phyloP scores from a whole-genome alignment of 2,329 filamentous ascomycete genomes.

The Cladosporium sp. region DNA sequence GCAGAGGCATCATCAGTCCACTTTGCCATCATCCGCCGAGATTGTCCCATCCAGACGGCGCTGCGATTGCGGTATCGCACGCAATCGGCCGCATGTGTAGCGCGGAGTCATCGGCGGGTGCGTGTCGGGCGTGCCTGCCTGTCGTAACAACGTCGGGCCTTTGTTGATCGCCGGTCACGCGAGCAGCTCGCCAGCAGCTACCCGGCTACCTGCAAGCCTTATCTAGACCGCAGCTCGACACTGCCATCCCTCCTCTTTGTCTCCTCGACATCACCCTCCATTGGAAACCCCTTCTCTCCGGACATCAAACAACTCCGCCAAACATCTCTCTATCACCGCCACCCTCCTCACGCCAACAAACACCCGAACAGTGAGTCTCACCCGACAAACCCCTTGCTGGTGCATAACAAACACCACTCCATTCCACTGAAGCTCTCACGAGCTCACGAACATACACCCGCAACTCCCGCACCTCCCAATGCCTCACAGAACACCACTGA shows the following conservation, averaged over 20 bases:
- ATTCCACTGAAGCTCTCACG: not conserved
- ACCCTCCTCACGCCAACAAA: not conserved
- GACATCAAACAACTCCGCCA: not conserved
- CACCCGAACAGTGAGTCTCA: conserved; percentile 9
- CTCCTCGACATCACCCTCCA: not conserved
- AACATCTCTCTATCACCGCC: not conserved
- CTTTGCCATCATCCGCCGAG: not conserved
- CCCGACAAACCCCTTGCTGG: not conserved
- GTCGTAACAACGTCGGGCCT: conserved; percentile 2
- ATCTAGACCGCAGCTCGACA: conserved; percentile 3
- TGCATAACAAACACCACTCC: not conserved
- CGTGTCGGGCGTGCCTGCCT: conserved; percentile 2
- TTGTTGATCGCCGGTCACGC: conserved; percentile 12
- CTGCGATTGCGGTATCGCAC: not conserved
- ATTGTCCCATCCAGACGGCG: conserved; percentile 1
- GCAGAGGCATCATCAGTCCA: conserved; percentile 6
- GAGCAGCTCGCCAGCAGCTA: conserved; percentile 4
- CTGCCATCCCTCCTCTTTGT: conserved; percentile 1
- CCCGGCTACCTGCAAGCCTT: not conserved
- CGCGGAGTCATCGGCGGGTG: not conserved
- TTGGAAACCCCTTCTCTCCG: not conserved
- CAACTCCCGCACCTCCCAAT: not conserved
- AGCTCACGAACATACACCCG: not conserved
- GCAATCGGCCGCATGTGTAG: not conserved
- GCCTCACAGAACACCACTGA: not conserved